Evolutionary conservation across 1,284 basidiomycete species (phyloP), one percentile per base, ranked within the genome.

Genomic region (Ceratobasidium sp.): DNA sequence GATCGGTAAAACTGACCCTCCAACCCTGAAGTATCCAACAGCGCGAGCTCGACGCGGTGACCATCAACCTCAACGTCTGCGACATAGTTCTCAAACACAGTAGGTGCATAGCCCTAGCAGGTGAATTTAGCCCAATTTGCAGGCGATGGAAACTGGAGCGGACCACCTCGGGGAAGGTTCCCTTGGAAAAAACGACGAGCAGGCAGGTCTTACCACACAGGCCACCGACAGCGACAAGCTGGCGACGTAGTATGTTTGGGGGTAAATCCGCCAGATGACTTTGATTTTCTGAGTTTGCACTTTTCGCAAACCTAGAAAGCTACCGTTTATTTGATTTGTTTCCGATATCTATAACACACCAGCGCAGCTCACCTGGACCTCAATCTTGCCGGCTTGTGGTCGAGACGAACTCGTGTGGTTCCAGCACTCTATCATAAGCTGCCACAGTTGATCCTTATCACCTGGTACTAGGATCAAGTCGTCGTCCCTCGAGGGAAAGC

Each of bases 21-120:
- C 83, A 96, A 94, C 74, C 95, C 95, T 31, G 95, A 94, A 75
- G 95, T 97, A 92, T 97, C 95, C 95, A 95, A 96, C 77, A 97
- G 86, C 37, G 95, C 94, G 77, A 97, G 86, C 83, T 97, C 95
- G 79, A 97, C 92, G 82, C 94, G 91, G 84, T 94, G 95, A 78
- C 92, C 92, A 80, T 95, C 94, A 74, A 94, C 94, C 80, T n/a
- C n/a, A n/a, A n/a, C n/a, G n/a, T n/a, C n/a, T n/a, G n/a, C n/a
- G n/a, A n/a, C n/a, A n/a, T n/a, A 92, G 86, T 92, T 92, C 85
- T 96, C 95, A 79, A 96, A 96, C 62, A 96, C 94, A 75, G 95
- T 96, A 56, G 95, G 94, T 77, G 95, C 92, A 82, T 95, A 95
- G 78, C 94, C 93, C 92, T 95, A 14, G 43, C 79, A 72, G 3